Percentiles rank a stretch among this genome's conserved stretches.
phyloP scores from a whole-genome alignment of 495 filamentous ascomycete species.

The Pyronema omphalodes region DNA sequence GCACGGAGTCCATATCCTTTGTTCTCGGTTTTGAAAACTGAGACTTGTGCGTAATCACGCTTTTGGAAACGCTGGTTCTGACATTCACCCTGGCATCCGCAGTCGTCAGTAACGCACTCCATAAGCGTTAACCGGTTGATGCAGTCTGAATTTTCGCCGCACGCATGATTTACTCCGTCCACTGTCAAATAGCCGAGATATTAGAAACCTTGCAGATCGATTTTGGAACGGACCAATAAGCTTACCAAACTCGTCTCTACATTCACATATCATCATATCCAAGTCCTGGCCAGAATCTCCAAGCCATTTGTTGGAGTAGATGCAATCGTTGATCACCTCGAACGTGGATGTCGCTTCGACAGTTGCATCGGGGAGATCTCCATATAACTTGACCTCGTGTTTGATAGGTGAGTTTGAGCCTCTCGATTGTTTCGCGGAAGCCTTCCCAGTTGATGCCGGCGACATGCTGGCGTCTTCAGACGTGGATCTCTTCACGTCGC shows the following conservation, averaged over 20 bases:
- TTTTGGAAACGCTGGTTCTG: slow-evolving; percentile 92
- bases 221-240: slow-evolving; percentile 4
- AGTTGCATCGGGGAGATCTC: slow-evolving; percentile 31
- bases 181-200: not conserved
- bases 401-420: not conserved
- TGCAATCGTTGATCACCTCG: slow-evolving; percentile 59
- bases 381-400: not conserved
- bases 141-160: slow-evolving; percentile 92
- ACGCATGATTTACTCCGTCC: slow-evolving; percentile 51
- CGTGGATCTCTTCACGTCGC: not conserved
- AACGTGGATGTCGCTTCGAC: slow-evolving; percentile 59
- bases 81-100: slow-evolving; percentile 71
- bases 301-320: slow-evolving; percentile 74
- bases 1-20: slow-evolving; percentile 87
- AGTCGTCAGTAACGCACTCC: slow-evolving; percentile 70
- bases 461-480: not conserved
- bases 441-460: not conserved
- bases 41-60: slow-evolving; percentile 72
- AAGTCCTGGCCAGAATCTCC: slow-evolving; percentile 68
- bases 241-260: slow-evolving; percentile 90
- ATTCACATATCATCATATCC: slow-evolving; percentile 78
- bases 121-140: slow-evolving; percentile 98
- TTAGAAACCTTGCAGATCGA: slow-evolving; percentile 1
- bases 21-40: slow-evolving; percentile 92
- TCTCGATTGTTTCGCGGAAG: not conserved